A percentile compares a stretch with the other conserved stretches of the same genome.
Evolutionary conservation across 2,329 filamentous ascomycete genomes (phyloP).

Genomic region (Pseudocercospora cruenta): DNA sequence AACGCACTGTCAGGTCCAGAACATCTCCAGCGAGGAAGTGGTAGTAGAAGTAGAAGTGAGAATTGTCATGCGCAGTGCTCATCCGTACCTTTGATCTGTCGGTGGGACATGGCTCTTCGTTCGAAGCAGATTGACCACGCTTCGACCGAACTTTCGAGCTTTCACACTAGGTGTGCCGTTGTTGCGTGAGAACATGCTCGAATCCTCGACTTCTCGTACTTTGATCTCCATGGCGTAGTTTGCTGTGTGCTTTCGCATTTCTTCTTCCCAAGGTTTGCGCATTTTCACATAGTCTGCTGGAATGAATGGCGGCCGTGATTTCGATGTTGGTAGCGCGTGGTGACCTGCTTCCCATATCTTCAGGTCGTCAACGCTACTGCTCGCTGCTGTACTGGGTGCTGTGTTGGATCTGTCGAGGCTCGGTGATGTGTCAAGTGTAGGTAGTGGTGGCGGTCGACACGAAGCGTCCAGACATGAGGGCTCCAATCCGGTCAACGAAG

Average conservation of each 20-base stretch:
- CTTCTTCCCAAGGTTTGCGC: constrained; percentile 39
- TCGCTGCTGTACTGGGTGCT: constrained; percentile 26
- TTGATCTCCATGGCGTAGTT: constrained; percentile 36
- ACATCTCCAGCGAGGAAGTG: not conserved
- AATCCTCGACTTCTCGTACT: constrained; percentile 36
- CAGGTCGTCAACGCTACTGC: constrained; percentile 18
- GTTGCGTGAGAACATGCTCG: constrained; percentile 29
- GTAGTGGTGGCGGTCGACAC: constrained; percentile 3
- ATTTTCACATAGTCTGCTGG: constrained; percentile 38
- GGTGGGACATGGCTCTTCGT: constrained; percentile 32
- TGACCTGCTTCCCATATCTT: constrained; percentile 23
- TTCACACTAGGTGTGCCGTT: constrained; percentile 38
- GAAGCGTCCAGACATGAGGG: constrained; percentile 1
- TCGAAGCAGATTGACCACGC: constrained; percentile 39
- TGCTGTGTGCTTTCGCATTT: constrained; percentile 32
- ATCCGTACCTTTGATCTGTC: constrained; percentile 20
- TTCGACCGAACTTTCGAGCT: constrained; percentile 39
- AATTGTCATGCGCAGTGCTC: not conserved
- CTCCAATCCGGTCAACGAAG: constrained; percentile 13
- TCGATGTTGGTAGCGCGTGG: constrained; percentile 17
- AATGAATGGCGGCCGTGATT: constrained; percentile 33
- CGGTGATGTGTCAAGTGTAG: constrained; percentile 24
- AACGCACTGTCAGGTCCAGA: constrained; percentile 1
- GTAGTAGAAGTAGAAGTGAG: not conserved
- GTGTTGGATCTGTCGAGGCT: constrained; percentile 17